phyloP scores from a whole-genome alignment of 2,329 filamentous ascomycete species.

The Fusarium sp. region DNA sequence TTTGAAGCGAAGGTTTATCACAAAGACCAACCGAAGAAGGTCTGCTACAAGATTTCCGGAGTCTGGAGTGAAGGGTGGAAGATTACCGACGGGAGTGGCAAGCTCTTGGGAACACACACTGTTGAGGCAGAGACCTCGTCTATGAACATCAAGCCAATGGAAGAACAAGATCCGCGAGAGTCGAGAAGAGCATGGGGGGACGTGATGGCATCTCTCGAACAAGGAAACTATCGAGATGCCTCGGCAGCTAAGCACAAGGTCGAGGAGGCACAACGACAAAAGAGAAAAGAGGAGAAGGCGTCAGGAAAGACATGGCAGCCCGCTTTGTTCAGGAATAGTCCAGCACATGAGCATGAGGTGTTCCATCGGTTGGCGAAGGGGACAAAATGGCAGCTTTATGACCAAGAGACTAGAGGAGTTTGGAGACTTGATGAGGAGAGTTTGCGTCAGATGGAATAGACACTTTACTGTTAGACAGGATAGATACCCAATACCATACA shows the following conservation, averaged over 20 bases:
- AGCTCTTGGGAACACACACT: constrained; percentile 51
- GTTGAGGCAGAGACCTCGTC: constrained; percentile 49
- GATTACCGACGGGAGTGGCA: constrained; percentile 48
- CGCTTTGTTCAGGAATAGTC: constrained; percentile 17
- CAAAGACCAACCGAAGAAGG: constrained; percentile 47
- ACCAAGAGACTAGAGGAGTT: constrained; percentile 32
- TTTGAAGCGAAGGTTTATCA: constrained; percentile 59
- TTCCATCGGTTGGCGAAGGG: constrained; percentile 27
- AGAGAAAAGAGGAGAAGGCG: constrained; percentile 75
- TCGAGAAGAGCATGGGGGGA: constrained; percentile 82
- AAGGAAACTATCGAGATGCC: constrained; percentile 79
- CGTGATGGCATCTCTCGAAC: constrained; percentile 77
- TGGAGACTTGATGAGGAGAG: constrained; percentile 30
- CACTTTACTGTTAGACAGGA: background rate
- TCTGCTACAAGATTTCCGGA: constrained; percentile 27
- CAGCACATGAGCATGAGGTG: constrained; percentile 1
- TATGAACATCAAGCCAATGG: constrained; percentile 52
- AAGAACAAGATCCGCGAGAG: constrained; percentile 82
- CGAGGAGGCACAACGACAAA: constrained; percentile 81
- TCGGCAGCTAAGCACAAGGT: constrained; percentile 80
- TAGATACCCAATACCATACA: background rate
- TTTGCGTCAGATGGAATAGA: background rate
- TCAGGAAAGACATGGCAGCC: constrained; percentile 44
- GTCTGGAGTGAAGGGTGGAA: constrained; percentile 42
- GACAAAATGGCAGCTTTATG: constrained; percentile 20